These are phyloP conservation scores for Diplotaxis tenuifolia DNA, from an alignment of 345 rosid species.

Conservation along the genomic window DNA sequence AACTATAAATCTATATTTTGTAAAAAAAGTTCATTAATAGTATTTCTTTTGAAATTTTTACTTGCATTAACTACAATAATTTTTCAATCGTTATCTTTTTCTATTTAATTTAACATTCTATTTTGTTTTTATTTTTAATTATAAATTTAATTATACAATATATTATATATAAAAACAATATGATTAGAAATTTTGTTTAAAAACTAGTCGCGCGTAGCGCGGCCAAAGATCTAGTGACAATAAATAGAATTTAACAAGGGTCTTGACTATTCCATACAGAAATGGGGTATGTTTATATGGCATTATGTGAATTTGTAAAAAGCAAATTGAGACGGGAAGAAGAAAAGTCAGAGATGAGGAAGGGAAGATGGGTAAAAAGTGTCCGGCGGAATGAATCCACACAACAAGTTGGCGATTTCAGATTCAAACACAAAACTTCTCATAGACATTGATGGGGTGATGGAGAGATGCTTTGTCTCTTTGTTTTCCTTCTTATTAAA, in stretches of 20 bases:
- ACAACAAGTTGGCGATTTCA: constrained; percentile 30
- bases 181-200: no score
- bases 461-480: constrained; percentile 19
- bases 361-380: constrained; percentile 12
- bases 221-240: no score
- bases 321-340: constrained; percentile 13
- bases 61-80: no score
- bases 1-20: no score
- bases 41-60: no score
- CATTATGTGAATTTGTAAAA: constrained; percentile 4
- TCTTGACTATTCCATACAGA: constrained; percentile 20
- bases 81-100: no score
- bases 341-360: constrained; percentile 37
- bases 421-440: constrained; percentile 24
- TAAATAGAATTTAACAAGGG: constrained; percentile 1
- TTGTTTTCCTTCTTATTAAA: constrained; percentile 16
- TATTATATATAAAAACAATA: no score
- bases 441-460: constrained; percentile 30
- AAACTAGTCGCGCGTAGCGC: no score
- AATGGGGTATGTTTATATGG: not conserved
- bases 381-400: constrained; percentile 21
- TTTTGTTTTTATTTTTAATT: no score
- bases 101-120: no score
- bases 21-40: no score
- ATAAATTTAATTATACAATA: no score